phyloP scores from a whole-genome alignment of 208 protist genomes.

The Trypanosoma vivax region DNA sequence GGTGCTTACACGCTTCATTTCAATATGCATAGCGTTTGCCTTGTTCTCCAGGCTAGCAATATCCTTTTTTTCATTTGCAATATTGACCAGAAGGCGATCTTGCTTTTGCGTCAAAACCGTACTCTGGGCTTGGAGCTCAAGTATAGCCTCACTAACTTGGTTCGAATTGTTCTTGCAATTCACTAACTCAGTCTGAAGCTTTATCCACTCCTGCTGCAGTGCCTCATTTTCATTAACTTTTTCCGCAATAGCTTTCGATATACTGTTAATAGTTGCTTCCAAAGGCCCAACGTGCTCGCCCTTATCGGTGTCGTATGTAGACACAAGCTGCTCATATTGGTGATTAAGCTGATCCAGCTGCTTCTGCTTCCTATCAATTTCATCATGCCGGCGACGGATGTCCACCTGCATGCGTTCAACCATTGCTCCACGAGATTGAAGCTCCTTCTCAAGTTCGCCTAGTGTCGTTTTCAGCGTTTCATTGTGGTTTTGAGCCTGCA shows the following conservation, averaged over 20 bases:
- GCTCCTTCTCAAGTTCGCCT: constrained; percentile 85
- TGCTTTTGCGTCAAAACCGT: constrained; percentile 90
- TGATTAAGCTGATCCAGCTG: constrained; percentile 94
- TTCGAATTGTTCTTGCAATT: constrained; percentile 87
- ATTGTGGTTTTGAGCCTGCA: constrained; percentile 92
- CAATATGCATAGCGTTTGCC: constrained; percentile 84
- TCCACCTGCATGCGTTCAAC: constrained; percentile 94
- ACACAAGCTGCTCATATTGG: constrained; percentile 86
- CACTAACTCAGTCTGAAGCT: constrained; percentile 92
- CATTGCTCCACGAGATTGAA: constrained; percentile 83
- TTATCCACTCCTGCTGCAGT: constrained; percentile 94
- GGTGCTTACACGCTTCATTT: constrained; percentile 92
- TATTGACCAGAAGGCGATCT: constrained; percentile 73
- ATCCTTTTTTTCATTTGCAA: constrained; percentile 72
- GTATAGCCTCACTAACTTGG: constrained; percentile 80
- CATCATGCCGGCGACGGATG: constrained; percentile 91
- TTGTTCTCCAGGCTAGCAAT: constrained; percentile 75
- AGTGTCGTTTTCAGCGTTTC: constrained; percentile 83
- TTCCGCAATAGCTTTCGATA: constrained; percentile 87
- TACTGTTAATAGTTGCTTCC: constrained; percentile 93
- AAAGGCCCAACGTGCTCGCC: constrained; percentile 91
- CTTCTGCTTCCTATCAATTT: constrained; percentile 95
- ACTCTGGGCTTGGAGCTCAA: constrained; percentile 75
- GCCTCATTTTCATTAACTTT: constrained; percentile 89
- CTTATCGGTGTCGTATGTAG: constrained; percentile 50